phyloP scores from a whole-genome alignment of 306 rosid genomes.

The Hylodesmum podocarpum region DNA sequence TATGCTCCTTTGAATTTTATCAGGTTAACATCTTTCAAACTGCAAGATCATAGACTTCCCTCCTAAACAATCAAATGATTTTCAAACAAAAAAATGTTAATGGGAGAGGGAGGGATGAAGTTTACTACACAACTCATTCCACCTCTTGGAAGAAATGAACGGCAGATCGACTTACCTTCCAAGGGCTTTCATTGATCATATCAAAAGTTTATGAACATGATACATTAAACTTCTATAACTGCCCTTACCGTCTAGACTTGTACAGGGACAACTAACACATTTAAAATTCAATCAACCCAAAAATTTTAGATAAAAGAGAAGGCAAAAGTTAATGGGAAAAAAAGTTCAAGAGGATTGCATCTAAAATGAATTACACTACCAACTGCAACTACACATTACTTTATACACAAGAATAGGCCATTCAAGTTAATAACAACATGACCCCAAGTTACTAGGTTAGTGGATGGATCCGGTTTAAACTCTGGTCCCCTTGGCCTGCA shows the following conservation, averaged over 20 bases:
- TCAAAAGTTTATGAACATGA: slow-evolving; percentile 25
- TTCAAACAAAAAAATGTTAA: background rate
- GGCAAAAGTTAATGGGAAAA: background rate
- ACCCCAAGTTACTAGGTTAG: slow-evolving; percentile 54
- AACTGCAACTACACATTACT: slow-evolving; percentile 44
- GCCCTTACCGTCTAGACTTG: slow-evolving; percentile 23
- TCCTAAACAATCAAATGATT: background rate
- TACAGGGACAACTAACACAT: slow-evolving; percentile 34
- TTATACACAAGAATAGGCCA: slow-evolving; percentile 57
- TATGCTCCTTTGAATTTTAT: background rate
- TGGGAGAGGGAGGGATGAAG: background rate
- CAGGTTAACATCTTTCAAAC: background rate
- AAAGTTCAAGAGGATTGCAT: background rate
- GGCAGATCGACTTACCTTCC: background rate
- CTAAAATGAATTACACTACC: slow-evolving; percentile 38
- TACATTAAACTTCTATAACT: slow-evolving; percentile 27
- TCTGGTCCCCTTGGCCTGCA: slow-evolving; percentile 33
- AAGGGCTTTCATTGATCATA: slow-evolving; percentile 18
- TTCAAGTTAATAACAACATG: slow-evolving; percentile 35
- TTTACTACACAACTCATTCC: background rate
- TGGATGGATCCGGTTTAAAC: slow-evolving; percentile 29
- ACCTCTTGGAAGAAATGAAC: background rate
- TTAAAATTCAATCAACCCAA: slow-evolving; percentile 20
- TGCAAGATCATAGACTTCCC: no score
- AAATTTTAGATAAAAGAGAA: background rate